Conservation (phyloP, 495 filamentous ascomycete genomes). For the Hypoxylon lenormandii region DNA sequence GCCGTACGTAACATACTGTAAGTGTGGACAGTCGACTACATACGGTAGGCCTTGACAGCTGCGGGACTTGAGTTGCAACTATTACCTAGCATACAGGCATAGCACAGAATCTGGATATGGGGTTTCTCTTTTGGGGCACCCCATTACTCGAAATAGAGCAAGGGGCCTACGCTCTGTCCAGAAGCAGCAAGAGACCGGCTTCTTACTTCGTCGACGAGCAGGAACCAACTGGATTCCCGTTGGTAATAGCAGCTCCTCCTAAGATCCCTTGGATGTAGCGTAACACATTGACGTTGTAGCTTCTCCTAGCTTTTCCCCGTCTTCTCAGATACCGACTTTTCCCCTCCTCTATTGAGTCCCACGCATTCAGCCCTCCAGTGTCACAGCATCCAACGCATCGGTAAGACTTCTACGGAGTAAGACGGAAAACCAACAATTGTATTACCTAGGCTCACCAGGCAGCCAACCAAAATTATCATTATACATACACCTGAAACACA, state of each 20-base stretch:
- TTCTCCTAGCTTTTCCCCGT: constrained; percentile 13
- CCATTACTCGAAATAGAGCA: constrained; percentile 22
- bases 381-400: background rate
- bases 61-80: constrained; percentile 8
- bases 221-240: constrained; percentile 19
- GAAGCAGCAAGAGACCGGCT: constrained; percentile 25
- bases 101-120: constrained; percentile 1
- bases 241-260: constrained; percentile 23
- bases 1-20: constrained; percentile 15
- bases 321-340: constrained; percentile 22
- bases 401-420: background rate
- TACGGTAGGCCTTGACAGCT: background rate
- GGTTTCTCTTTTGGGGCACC: constrained; percentile 20
- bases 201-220: constrained; percentile 15
- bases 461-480: constrained; percentile 11
- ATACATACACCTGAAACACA: constrained; percentile 31
- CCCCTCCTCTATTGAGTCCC: background rate
- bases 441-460: background rate
- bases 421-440: background rate
- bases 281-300: constrained; percentile 5
- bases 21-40: background rate
- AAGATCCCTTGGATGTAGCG: constrained; percentile 19
- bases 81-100: constrained; percentile 17
- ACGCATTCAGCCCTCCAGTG: background rate
- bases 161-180: constrained; percentile 13